Evolutionary conservation across 2,329 filamentous ascomycete species (phyloP).

Genomic region (Sporothrix schenckii): DNA sequence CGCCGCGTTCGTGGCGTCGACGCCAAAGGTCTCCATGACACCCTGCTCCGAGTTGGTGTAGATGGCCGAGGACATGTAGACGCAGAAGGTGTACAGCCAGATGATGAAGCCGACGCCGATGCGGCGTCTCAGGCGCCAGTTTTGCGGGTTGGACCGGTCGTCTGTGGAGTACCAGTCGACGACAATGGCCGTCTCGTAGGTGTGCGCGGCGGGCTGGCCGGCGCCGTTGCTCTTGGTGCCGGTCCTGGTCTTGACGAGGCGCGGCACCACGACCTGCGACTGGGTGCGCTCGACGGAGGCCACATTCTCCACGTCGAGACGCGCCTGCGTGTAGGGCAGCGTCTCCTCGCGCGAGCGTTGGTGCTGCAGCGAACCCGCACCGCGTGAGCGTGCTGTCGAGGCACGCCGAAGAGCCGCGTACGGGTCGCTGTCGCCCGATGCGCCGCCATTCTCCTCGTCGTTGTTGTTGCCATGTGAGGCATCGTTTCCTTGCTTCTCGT

Average conservation of each 20-base stretch:
- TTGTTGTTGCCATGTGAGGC: not conserved
- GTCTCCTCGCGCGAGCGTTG: conserved; percentile 39
- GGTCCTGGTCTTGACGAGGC: conserved; percentile 29
- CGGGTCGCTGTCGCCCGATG: conserved; percentile 33
- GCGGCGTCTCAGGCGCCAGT: conserved; percentile 50
- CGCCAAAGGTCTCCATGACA: conserved; percentile 55
- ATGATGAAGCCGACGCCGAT: conserved; percentile 45
- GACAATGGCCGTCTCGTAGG: conserved; percentile 39
- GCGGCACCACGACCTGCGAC: conserved; percentile 41
- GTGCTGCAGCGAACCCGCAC: conserved; percentile 27
- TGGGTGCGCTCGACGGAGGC: conserved; percentile 38
- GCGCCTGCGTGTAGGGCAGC: conserved; percentile 37
- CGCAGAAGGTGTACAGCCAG: conserved; percentile 57
- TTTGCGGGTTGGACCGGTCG: conserved; percentile 56
- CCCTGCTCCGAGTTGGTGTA: conserved; percentile 47
- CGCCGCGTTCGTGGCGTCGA: conserved; percentile 51
- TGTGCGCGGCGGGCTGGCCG: not conserved
- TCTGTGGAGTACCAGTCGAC: conserved; percentile 51
- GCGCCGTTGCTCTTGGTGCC: not conserved
- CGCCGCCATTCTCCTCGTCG: conserved; percentile 26
- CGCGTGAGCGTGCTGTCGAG: conserved; percentile 23
- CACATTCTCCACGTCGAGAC: conserved; percentile 38
- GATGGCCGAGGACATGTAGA: conserved; percentile 44
- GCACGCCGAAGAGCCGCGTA: conserved; percentile 31
- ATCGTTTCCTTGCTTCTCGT: conserved; percentile 34